Base-by-base conservation (phyloP, 768 basidiomycete species). In the Boletus subparvulus region DNA sequence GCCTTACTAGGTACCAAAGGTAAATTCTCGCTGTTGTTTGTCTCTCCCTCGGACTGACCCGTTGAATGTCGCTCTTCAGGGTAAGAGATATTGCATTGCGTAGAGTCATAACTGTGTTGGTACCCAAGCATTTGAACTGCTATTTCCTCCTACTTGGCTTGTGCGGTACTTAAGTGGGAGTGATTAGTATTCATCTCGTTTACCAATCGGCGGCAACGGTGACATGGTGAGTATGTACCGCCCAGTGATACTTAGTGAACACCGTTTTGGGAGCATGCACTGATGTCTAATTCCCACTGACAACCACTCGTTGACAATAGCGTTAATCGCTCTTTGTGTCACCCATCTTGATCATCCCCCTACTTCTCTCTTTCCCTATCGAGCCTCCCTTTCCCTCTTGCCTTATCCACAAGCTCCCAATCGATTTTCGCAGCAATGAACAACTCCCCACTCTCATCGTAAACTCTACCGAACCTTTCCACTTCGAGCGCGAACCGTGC, bases 361-460 rank as follows among this genome's bases (percentile, higher is more conserved):
- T 69, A 52, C 40, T 78, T 82, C 56, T 69, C 75, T 67, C 73
- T 84, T 74, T 91, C 90, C 63, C 88, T 78, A 40, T 77, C 77
- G 46, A 93, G 65, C 61, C 91, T 75, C 3, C 91, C 91, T 67
- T 90, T 92, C 14, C 91, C 90, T 58, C 91, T 74, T 35, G 84
- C 85, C 56, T 75, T 61, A 28, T 92, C 86, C 3, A 93, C 89
- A 37, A 77, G 74, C n/a, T 71, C 70, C 89, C 90, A 92, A 53
- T 73, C 72, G 35, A 56, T 65, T 63, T 70, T 78, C 26, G 87
- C 89, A 59, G 80, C 78, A 6, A 75, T 69, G 9, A 88, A 75
- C 21, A 90, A 64, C 1, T 56, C 61, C 53, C 77, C 64, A 0
- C 52, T 62, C 52, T 76, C 82, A 55, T 86, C 84, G 60, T 90